Base-by-base conservation (phyloP, 108 stramenopile species). In the Nitzschia palea region DNA sequence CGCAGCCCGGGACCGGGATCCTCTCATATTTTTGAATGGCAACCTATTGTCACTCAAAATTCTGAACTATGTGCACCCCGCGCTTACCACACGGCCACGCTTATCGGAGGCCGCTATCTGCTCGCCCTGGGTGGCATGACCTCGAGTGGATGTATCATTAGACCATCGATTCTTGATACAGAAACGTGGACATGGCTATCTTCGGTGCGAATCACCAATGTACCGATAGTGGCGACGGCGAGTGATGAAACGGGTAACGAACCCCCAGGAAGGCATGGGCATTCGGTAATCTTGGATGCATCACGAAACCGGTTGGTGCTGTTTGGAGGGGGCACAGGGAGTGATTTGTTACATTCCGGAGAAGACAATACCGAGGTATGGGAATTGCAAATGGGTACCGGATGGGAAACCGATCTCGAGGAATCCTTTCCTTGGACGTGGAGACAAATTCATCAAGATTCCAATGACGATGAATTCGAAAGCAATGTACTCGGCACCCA, bases 41-140 rank as follows among this genome's bases (percentile, higher is more conserved):
- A 55, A 43, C 28, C 27, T 1, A 42, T 43, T 2, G 37, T 8
- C 4, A 14, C 58, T 33, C 2, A 22, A 15, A 61, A 67, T 35
- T 37, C 34, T 20, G 52, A 65, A 22, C 25, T 48, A 52, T 23
- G 40, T 37, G 17, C 58, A 14, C 55, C 75, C 14, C 64, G 86
- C 4, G 86, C 86, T 4, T 87, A 87, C 69, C 86, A 87, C 53
- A 51, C 83, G 4, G 83, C 86, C 2, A 87, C 86, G 34, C 55
- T 87, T 42, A 36, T 87, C 10, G 35, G 30, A 12, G 63, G 62
- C 25, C 78, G 86, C 15, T 87, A 87, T 52, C 22, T 87, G 40
- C 31, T 87, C 9, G 58, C 84, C 17, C 25, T 84, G 35, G 86
- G 86, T 4, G 86, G 86, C 5, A 84, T 87, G 86, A 77, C 69